Percentiles rank a stretch among this genome's conserved stretches.
Evolutionary conservation across 2,329 filamentous ascomycete species (phyloP).

Genomic region (Eurotiales sp.): DNA sequence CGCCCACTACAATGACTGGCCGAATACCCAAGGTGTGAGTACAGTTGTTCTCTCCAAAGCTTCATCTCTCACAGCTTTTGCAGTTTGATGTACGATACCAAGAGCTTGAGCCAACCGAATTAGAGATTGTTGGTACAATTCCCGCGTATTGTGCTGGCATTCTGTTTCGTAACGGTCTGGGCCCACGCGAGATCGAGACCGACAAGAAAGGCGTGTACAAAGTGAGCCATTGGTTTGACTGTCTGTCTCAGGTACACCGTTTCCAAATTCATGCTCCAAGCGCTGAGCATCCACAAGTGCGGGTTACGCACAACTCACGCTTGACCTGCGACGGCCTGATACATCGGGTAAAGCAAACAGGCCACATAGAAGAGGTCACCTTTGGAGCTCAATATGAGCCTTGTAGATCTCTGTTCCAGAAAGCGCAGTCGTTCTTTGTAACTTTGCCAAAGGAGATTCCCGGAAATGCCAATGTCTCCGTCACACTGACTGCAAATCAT

Average conservation of each 20-base stretch:
- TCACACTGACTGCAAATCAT: conserved; percentile 63
- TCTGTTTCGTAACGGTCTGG: conserved; percentile 72
- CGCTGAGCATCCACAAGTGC: conserved; percentile 27
- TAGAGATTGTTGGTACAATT: conserved; percentile 62
- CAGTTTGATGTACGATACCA: conserved; percentile 68
- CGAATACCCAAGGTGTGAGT: conserved; percentile 50
- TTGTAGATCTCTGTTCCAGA: conserved; percentile 68
- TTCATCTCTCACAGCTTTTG: conserved; percentile 15
- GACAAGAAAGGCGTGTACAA: conserved; percentile 55
- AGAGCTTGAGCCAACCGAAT: conserved; percentile 60
- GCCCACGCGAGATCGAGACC: conserved; percentile 60
- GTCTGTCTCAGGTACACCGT: conserved; percentile 66
- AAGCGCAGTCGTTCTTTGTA: conserved; percentile 62
- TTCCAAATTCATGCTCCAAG: conserved; percentile 61
- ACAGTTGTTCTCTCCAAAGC: neutral
- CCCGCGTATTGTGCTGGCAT: conserved; percentile 68
- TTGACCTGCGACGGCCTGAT: conserved; percentile 63
- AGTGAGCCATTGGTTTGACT: conserved; percentile 77
- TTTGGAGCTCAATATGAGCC: conserved; percentile 73
- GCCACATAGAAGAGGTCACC: conserved; percentile 53
- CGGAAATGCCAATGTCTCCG: conserved; percentile 56
- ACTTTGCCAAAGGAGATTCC: conserved; percentile 21
- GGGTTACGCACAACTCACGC: conserved; percentile 68
- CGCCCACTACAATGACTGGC: conserved; percentile 44
- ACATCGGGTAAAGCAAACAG: conserved; percentile 57